Percentiles rank a stretch among this genome's conserved stretches.
These are phyloP conservation scores for Isatis tinctoria DNA, from an alignment of 345 rosid species.

Conservation along the genomic window DNA sequence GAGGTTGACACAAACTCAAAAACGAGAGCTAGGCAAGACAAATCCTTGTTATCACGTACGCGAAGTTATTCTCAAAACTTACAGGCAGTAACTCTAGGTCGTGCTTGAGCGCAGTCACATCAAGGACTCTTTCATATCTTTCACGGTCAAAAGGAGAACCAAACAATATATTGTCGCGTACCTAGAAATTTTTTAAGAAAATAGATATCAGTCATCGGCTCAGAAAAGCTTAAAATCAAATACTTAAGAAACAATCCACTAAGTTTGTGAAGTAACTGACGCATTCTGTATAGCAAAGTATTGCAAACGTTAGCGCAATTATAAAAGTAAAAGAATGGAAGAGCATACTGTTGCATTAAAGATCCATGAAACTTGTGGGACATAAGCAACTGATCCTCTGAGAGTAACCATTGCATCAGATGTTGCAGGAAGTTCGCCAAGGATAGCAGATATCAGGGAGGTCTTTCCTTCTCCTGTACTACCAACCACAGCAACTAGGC, in stretches of 20 bases:
- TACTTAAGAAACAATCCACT: not conserved
- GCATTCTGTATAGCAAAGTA: not conserved
- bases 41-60: constrained; percentile 1
- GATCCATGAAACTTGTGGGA: constrained; percentile 86
- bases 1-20: constrained; percentile 16
- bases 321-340: not conserved
- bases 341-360: constrained; percentile 90
- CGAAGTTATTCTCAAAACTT: constrained; percentile 26
- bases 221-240: not conserved
- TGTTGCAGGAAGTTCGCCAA: constrained; percentile 72
- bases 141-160: constrained; percentile 43
- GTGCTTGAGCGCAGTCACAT: constrained; percentile 56
- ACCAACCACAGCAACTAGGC: constrained; percentile 79
- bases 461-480: constrained; percentile 76
- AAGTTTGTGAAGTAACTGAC: not conserved
- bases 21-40: constrained; percentile 4
- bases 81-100: constrained; percentile 44
- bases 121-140: constrained; percentile 51
- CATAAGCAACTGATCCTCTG: constrained; percentile 66
- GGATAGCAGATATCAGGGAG: constrained; percentile 57
- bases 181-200: constrained; percentile 37
- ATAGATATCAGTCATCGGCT: not conserved
- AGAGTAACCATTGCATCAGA: constrained; percentile 47
- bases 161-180: constrained; percentile 67
- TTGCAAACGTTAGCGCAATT: not conserved